A percentile compares a stretch with the other conserved stretches of the same genome.
phyloP scores from a whole-genome alignment of 495 filamentous ascomycete species.

The Evernia prunastri region DNA sequence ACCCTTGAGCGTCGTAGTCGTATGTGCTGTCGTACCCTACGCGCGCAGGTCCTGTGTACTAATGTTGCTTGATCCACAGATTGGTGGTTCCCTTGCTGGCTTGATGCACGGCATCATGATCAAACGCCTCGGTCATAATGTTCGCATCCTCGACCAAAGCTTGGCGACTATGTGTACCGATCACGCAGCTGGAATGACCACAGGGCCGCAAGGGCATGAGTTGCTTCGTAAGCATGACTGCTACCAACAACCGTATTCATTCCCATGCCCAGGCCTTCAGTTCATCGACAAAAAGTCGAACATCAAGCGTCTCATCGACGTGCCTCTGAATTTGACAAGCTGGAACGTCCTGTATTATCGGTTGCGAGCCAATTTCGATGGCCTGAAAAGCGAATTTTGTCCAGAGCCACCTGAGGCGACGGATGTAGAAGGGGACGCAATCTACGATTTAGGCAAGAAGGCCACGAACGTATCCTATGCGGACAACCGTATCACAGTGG shows the following conservation, averaged over 20 bases:
- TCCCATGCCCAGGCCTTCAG: slow-evolving; percentile 15
- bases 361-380: slow-evolving; percentile 29
- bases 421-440: not conserved
- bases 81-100: slow-evolving; percentile 35
- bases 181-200: slow-evolving; percentile 28
- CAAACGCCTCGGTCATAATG: slow-evolving; percentile 31
- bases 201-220: slow-evolving; percentile 16
- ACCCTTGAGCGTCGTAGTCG: too few relatives aligned
- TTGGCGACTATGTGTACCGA: slow-evolving; percentile 19
- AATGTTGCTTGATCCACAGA: slow-evolving; percentile 18
- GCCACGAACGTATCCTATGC: slow-evolving; percentile 15
- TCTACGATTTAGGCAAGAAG: slow-evolving; percentile 16
- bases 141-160: slow-evolving; percentile 30
- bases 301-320: not conserved
- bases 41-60: too few relatives aligned
- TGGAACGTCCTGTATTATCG: slow-evolving; percentile 31
- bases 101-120: slow-evolving; percentile 33
- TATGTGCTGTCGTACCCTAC: too few relatives aligned
- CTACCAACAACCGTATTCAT: slow-evolving; percentile 7
- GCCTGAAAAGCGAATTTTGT: slow-evolving; percentile 19
- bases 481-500: not conserved
- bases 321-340: slow-evolving; percentile 22
- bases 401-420: slow-evolving; percentile 14
- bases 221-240: slow-evolving; percentile 26
- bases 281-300: slow-evolving; percentile 10